A percentile compares a stretch with the other conserved stretches of the same genome.
Evolutionary conservation across 2,329 filamentous ascomycete species (phyloP).

Genomic region (Phaeosphaeria sp.): DNA sequence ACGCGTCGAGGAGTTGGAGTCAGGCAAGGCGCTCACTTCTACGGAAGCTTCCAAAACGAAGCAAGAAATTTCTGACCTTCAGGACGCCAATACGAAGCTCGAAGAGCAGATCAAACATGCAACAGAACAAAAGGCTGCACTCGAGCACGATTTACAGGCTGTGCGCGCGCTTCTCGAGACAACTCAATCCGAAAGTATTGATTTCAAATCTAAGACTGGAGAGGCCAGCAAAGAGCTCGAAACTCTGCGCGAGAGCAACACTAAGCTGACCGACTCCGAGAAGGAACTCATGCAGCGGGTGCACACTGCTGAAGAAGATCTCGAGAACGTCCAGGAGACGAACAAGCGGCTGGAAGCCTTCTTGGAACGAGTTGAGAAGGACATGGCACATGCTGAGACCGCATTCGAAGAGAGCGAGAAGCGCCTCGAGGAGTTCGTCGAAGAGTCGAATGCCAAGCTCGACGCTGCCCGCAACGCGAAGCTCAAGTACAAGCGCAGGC

Average conservation of each 20-base stretch:
- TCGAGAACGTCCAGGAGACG: conserved; percentile 33
- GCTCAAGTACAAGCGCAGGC: conserved; percentile 39
- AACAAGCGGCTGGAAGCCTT: conserved; percentile 43
- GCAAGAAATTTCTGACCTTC: conserved; percentile 22
- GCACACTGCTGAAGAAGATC: conserved; percentile 40
- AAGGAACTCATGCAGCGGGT: conserved; percentile 36
- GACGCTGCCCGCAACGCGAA: conserved; percentile 32
- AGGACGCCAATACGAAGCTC: conserved; percentile 12
- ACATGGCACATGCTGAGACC: conserved; percentile 38
- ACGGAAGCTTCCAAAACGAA: conserved; percentile 19
- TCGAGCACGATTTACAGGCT: conserved; percentile 28
- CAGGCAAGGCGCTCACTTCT: conserved; percentile 25
- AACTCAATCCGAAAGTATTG: conserved; percentile 26
- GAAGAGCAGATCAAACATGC: conserved; percentile 12
- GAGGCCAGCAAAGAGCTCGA: conserved; percentile 38
- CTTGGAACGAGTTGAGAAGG: conserved; percentile 38
- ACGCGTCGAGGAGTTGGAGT: conserved; percentile 21
- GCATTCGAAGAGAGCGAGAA: conserved; percentile 40
- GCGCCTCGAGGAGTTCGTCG: conserved; percentile 33
- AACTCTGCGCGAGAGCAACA: conserved; percentile 33
- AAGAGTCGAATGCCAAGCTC: conserved; percentile 40
- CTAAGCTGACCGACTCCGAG: conserved; percentile 36
- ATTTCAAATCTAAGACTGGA: conserved; percentile 24
- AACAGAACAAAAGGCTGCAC: conserved; percentile 9
- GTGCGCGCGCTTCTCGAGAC: conserved; percentile 30